A percentile compares a stretch with the other conserved stretches of the same genome.
phyloP scores from a whole-genome alignment of 139 green algal species.

The Chlorella sp. region DNA sequence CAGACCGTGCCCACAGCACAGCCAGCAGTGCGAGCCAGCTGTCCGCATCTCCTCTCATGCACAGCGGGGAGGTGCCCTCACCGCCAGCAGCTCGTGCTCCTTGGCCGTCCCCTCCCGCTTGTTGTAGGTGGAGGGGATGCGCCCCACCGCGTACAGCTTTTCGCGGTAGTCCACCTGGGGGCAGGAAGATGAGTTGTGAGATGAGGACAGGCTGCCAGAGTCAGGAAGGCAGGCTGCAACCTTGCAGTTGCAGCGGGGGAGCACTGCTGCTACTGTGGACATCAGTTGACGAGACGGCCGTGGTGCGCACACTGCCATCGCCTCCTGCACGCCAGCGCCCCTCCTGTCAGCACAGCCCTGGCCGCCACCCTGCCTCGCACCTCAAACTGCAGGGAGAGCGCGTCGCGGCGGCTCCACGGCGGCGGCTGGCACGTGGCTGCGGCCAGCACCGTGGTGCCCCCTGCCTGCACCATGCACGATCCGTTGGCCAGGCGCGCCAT shows the following conservation, averaged over 20 bases:
- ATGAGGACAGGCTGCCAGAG: too few relatives aligned
- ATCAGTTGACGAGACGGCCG: too few relatives aligned
- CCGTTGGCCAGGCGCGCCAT: slow-evolving; percentile 77
- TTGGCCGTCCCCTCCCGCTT: slow-evolving; percentile 67
- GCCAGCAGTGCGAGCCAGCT: too few relatives aligned
- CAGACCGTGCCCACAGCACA: too few relatives aligned
- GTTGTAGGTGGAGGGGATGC: slow-evolving; percentile 70
- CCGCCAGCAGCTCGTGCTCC: slow-evolving; percentile 72
- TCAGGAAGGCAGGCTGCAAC: too few relatives aligned
- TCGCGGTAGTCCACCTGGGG: slow-evolving; percentile 85
- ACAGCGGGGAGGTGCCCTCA: too few relatives aligned
- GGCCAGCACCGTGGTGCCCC: slow-evolving; percentile 71
- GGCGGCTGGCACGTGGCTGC: slow-evolving; percentile 53
- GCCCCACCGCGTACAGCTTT: slow-evolving; percentile 63
- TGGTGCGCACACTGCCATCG: too few relatives aligned
- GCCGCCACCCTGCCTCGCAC: neutral
- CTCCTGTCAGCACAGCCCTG: too few relatives aligned
- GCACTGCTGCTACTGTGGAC: too few relatives aligned
- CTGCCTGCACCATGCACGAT: slow-evolving; percentile 53
- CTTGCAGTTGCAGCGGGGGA: too few relatives aligned
- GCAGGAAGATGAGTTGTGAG: neutral
- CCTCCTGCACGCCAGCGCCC: too few relatives aligned
- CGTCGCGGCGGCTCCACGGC: slow-evolving; percentile 36
- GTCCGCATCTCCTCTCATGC: too few relatives aligned
- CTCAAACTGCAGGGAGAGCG: slow-evolving; percentile 44